Evolutionary conservation across 108 stramenopile genomes (phyloP).

Genomic region (Seminavis robusta): DNA sequence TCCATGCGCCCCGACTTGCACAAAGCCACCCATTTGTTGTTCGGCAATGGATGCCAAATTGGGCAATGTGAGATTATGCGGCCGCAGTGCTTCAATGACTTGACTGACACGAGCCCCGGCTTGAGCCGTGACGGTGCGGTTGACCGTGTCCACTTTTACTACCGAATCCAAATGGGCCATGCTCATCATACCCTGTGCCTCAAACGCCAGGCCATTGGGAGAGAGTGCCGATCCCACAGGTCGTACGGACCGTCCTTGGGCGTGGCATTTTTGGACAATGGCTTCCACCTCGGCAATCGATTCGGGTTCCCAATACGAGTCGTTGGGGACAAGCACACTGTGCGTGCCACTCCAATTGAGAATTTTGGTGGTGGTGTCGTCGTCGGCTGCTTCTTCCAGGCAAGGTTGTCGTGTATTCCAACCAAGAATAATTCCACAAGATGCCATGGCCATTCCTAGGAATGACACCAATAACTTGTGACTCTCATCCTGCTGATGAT

Average conservation of each 20-base stretch:
- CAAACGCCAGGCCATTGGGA: slow-evolving; percentile 92
- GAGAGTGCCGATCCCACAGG: slow-evolving; percentile 93
- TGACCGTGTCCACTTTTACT: slow-evolving; percentile 64
- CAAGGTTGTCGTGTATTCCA: no score
- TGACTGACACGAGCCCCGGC: slow-evolving; percentile 90
- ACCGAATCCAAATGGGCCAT: slow-evolving; percentile 86
- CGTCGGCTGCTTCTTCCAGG: no score
- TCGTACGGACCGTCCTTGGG: slow-evolving; percentile 56
- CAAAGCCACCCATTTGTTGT: slow-evolving; percentile 96
- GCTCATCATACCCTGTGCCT: slow-evolving; percentile 72
- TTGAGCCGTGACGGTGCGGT: slow-evolving; percentile 88
- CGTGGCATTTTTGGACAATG: slow-evolving; percentile 59
- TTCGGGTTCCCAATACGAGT: slow-evolving; percentile 76
- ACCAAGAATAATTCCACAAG: no score
- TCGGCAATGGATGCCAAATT: slow-evolving; percentile 96
- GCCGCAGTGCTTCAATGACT: slow-evolving; percentile 65
- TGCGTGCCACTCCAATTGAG: slow-evolving; percentile 90
- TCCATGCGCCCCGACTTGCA: slow-evolving; percentile 95
- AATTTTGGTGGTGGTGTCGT: slow-evolving; percentile 53
- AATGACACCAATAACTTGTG: no score
- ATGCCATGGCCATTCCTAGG: no score
- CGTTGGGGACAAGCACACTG: slow-evolving; percentile 43
- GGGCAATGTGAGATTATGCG: slow-evolving; percentile 85
- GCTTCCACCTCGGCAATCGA: slow-evolving; percentile 50
- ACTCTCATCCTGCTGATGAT: no score